Evolutionary conservation across 2,329 filamentous ascomycete species (phyloP).

Genomic region (Ophiobolus disseminans): DNA sequence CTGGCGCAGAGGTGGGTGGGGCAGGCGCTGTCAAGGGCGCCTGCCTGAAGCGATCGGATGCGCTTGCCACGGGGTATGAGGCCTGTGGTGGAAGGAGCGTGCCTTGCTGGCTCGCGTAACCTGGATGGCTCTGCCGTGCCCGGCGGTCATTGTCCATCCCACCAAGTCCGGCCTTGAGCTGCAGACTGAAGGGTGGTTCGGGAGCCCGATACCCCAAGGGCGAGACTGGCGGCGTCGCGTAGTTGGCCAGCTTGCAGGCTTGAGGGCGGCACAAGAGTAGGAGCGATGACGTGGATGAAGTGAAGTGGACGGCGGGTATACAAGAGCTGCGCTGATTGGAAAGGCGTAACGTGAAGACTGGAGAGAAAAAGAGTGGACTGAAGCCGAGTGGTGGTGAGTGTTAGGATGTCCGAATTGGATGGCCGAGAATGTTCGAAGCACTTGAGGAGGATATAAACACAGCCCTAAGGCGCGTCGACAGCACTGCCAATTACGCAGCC

Average conservation of each 20-base stretch:
- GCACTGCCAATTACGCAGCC: slow-evolving; percentile 45
- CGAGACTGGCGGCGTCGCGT: slow-evolving; percentile 68
- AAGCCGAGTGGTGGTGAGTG: slow-evolving; percentile 20
- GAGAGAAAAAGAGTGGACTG: slow-evolving; percentile 19
- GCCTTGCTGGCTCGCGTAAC: slow-evolving; percentile 63
- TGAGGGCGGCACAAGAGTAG: slow-evolving; percentile 34
- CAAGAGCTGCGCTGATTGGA: slow-evolving; percentile 21
- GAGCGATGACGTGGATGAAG: slow-evolving; percentile 10
- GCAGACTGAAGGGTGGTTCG: slow-evolving; percentile 65
- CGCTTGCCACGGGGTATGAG: slow-evolving; percentile 54
- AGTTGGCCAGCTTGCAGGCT: slow-evolving; percentile 69
- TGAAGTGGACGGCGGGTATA: slow-evolving; percentile 14
- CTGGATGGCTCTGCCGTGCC: slow-evolving; percentile 75
- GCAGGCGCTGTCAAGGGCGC: slow-evolving; percentile 52
- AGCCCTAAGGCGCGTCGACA: slow-evolving; percentile 43
- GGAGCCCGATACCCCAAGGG: slow-evolving; percentile 68
- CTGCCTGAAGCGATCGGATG: slow-evolving; percentile 58
- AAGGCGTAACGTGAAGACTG: slow-evolving; percentile 5
- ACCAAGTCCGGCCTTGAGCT: slow-evolving; percentile 60
- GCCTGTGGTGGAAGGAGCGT: slow-evolving; percentile 53
- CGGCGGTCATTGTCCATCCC: slow-evolving; percentile 80
- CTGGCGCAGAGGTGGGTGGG: slow-evolving; percentile 52
- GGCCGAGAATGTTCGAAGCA: slow-evolving; percentile 36
- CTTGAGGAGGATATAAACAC: slow-evolving; percentile 49
- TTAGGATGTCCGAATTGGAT: slow-evolving; percentile 40